phyloP scores from a whole-genome alignment of 2,329 filamentous ascomycete species.

The Xylariales sp. region DNA sequence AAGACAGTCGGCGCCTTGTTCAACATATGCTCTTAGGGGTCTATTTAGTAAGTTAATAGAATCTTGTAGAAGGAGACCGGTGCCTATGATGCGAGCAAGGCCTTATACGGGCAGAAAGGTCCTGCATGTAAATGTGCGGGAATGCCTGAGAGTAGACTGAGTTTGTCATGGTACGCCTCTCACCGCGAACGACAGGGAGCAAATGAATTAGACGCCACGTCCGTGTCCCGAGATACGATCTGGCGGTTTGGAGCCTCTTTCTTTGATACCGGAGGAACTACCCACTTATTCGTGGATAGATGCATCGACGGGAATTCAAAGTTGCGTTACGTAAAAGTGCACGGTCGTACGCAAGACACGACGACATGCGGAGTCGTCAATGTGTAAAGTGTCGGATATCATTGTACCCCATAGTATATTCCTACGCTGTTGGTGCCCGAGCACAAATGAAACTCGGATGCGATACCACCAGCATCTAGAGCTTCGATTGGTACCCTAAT shows the following conservation, averaged over 20 bases:
- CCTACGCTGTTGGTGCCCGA: conserved; percentile 62
- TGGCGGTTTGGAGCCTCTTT: conserved; percentile 55
- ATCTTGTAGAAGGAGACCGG: conserved; percentile 56
- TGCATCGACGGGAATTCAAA: conserved; percentile 74
- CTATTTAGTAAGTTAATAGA: conserved; percentile 69
- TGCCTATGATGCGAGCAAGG: too few relatives aligned
- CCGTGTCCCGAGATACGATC: conserved; percentile 58
- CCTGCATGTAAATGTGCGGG: not conserved
- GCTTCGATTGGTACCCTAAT: conserved; percentile 61
- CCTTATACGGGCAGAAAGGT: not conserved
- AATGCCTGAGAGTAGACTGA: not conserved
- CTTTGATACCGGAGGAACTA: conserved; percentile 65
- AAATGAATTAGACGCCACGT: not conserved
- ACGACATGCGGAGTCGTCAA: conserved; percentile 70
- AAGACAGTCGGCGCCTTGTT: conserved; percentile 69
- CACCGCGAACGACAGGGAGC: not conserved
- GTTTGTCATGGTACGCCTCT: not conserved
- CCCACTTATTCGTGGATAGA: conserved; percentile 66
- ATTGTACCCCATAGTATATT: conserved; percentile 68
- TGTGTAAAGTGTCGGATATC: conserved; percentile 68
- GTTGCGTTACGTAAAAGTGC: conserved; percentile 68
- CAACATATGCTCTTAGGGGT: conserved; percentile 65
- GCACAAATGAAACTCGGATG: conserved; percentile 59
- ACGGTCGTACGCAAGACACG: conserved; percentile 69
- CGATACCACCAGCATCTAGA: conserved; percentile 68